phyloP scores from a whole-genome alignment of 257 asterid genomes.

The Solanum chiquidenum region DNA sequence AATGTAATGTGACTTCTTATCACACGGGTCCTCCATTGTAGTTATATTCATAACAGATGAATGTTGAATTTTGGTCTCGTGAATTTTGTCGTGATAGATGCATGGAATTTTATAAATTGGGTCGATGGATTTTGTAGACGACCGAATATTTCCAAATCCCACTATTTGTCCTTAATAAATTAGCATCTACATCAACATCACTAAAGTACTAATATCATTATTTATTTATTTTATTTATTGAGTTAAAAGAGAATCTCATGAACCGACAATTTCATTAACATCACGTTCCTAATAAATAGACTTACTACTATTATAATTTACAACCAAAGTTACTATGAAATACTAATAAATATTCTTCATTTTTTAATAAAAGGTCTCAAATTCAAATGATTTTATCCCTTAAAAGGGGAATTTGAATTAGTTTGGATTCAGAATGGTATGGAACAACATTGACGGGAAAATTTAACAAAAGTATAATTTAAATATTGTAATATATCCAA shows the following conservation, averaged over 20 bases:
- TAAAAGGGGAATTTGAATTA: not conserved
- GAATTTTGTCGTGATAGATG: not conserved
- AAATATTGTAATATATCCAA: not conserved
- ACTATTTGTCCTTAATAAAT: not conserved
- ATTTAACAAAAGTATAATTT: not conserved
- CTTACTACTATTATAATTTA: not conserved
- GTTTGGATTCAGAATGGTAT: not conserved
- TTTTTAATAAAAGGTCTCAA: not conserved
- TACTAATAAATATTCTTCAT: not conserved
- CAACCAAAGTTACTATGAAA: not conserved
- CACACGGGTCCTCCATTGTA: too few species aligned
- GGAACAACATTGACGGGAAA: not conserved
- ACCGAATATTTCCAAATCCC: slow-evolving; percentile 3
- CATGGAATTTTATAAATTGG: not conserved
- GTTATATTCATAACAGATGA: not conserved
- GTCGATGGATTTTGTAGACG: not conserved
- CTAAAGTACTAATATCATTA: not conserved
- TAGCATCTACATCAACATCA: not conserved
- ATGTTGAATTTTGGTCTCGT: not conserved
- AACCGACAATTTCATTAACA: not conserved
- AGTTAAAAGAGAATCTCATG: not conserved
- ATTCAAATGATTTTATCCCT: not conserved
- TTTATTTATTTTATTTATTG: not conserved
- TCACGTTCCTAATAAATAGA: not conserved
- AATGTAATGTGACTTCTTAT: too few species aligned